These are phyloP conservation scores for Agarophyton chilense DNA, from an alignment of 23 red algal genomes.

Conservation along the genomic window DNA sequence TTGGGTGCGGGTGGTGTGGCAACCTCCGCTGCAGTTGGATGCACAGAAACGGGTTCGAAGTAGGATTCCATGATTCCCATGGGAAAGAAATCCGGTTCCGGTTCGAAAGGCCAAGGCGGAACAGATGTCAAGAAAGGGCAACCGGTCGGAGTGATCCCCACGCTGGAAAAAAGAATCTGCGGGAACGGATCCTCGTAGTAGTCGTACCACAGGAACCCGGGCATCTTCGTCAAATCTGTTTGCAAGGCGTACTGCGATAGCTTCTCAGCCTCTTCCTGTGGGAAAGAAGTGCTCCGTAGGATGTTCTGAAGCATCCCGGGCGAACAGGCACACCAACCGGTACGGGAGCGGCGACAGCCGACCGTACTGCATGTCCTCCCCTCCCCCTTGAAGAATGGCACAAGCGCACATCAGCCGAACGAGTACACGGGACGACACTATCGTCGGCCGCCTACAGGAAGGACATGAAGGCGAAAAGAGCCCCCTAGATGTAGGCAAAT, in stretches of 20 bases:
- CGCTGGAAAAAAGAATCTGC: too few relatives aligned
- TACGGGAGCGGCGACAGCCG: not conserved
- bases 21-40: too few relatives aligned
- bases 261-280: not conserved
- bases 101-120: too few relatives aligned
- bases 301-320: not conserved
- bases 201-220: not conserved
- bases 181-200: too few relatives aligned
- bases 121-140: too few relatives aligned
- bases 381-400: too few relatives aligned
- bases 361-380: not conserved
- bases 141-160: too few relatives aligned
- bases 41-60: too few relatives aligned
- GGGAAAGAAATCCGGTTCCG: too few relatives aligned
- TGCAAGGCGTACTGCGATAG: not conserved
- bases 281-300: not conserved
- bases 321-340: not conserved
- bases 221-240: not conserved
- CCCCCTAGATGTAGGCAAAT: not conserved
- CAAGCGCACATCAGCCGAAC: not conserved
- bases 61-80: too few relatives aligned
- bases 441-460: not conserved
- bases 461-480: not conserved
- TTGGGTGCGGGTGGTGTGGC: too few relatives aligned
- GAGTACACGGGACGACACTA: not conserved